Evolutionary conservation across 805 yeast species (phyloP), one percentile per base, ranked within the genome.

Genomic region (Kazachstania martiniae): DNA sequence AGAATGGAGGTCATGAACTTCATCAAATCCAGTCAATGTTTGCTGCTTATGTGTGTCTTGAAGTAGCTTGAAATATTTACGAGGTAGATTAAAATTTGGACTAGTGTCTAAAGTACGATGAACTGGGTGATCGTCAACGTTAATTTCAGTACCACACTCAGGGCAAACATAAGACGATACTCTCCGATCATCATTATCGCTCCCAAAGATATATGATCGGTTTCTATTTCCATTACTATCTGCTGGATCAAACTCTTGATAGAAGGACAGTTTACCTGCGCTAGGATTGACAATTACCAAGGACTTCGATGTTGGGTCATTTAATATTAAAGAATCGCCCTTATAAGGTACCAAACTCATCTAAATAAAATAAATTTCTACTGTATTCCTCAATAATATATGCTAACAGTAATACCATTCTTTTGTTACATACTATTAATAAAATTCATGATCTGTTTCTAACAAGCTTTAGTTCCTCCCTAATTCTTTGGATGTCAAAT

Each of bases 131-230:
- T 33, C 15, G 14, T 15, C 18, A 14, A 18, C 39, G 27, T 41
- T 39, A 8, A 53, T 39, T 18, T 51, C 46, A 3, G 53, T 45
- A 4, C 57, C 57, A 40, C 59, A 53, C 18, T 43, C 44, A 2
- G 58, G 58, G 28, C 59, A 53, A 6, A 42, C 34, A 30, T 41
- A 53, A 0, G 53, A 33, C 3, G 58, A 41, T 21, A 49, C 43
- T n/a, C n/a, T n/a, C n/a, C n/a, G n/a, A 8, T 47, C 24, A 15
- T 36, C 37, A 12, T 24, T 31, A n/a, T 27, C 12, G 14, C 35
- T 10, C 12, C 12, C 16, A 3, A 16, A n/a, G n/a, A n/a, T n/a
- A n/a, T n/a, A n/a, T 3, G 29, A 6, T 7, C 17, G 29, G 8
- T 8, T 13, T 9, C 8, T 18, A 15, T 21, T 6, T 4, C n/a